Evolutionary conservation across 306 rosid genomes (phyloP).

Genomic region (Sophora flavescens): DNA sequence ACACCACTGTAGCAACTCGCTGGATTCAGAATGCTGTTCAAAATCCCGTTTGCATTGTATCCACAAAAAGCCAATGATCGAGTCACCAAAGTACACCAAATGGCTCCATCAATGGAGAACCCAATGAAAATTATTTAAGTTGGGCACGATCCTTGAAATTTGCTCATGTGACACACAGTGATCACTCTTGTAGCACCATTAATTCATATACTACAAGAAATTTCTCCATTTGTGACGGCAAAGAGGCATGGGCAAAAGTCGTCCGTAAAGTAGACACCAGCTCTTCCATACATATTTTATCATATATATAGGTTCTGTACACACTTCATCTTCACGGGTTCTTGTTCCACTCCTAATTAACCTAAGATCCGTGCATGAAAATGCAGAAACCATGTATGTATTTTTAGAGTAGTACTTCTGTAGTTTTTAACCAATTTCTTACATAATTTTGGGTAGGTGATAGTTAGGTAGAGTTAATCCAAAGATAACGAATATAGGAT

Average conservation of each 20-base stretch:
- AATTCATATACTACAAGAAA: background rate
- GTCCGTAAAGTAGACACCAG: background rate
- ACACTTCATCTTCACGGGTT: no score
- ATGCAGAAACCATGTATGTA: constrained; percentile 23
- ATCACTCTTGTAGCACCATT: background rate
- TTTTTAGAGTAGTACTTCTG: no score
- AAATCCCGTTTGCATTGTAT: no score
- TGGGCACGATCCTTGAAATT: background rate
- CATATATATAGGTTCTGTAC: no score
- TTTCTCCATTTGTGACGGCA: background rate
- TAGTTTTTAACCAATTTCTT: no score
- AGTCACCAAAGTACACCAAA: constrained; percentile 41
- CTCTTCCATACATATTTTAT: background rate
- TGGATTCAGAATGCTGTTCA: no score
- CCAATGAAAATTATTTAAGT: background rate
- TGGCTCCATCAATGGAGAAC: constrained; percentile 17
- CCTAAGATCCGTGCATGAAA: background rate
- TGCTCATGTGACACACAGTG: background rate
- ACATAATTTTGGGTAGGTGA: no score
- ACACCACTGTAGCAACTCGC: no score
- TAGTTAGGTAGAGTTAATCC: no score
- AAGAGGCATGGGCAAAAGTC: no score
- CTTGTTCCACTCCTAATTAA: background rate
- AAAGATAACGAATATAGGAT: no score
- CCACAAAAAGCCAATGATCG: no score